These are phyloP conservation scores for Trichoderma semiorbis DNA, from an alignment of 2,329 filamentous ascomycete species.

Conservation along the genomic window DNA sequence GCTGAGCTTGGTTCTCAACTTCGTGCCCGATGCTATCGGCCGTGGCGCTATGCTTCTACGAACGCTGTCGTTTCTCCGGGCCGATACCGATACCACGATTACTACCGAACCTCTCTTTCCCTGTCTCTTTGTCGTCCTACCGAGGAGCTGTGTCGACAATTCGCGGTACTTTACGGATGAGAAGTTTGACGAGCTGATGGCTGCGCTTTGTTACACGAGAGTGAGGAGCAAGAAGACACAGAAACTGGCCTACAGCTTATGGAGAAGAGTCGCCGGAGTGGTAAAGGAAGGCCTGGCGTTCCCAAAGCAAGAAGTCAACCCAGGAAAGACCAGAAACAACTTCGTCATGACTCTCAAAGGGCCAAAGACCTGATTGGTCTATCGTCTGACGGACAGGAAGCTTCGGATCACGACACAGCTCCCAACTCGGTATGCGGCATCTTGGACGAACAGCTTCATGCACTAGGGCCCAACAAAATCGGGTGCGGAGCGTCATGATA, in stretches of 20 bases:
- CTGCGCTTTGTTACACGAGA: slow-evolving; percentile 67
- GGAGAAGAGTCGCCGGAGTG: slow-evolving; percentile 49
- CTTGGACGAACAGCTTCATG: slow-evolving; percentile 22
- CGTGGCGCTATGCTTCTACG: slow-evolving; percentile 83
- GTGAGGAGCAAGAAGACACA: slow-evolving; percentile 68
- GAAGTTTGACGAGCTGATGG: slow-evolving; percentile 70
- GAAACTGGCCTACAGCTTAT: slow-evolving; percentile 89
- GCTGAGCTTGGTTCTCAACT: slow-evolving; percentile 89
- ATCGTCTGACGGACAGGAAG: not conserved
- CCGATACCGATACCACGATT: slow-evolving; percentile 17
- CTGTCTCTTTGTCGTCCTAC: slow-evolving; percentile 82
- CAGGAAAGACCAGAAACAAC: slow-evolving; percentile 79
- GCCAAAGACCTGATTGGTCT: not conserved
- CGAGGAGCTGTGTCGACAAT: slow-evolving; percentile 82
- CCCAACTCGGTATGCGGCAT: not conserved
- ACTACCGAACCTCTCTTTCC: slow-evolving; percentile 48
- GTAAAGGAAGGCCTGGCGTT: slow-evolving; percentile 24
- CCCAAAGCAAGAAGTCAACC: slow-evolving; percentile 70
- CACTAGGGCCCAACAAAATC: slow-evolving; percentile 26
- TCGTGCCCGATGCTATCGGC: slow-evolving; percentile 71
- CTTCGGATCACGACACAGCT: not conserved
- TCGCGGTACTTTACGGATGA: slow-evolving; percentile 81
- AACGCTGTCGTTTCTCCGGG: slow-evolving; percentile 65
- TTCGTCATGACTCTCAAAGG: slow-evolving; percentile 71
- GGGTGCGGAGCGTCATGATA: not conserved